Base-by-base conservation (phyloP, 106 monocot genomes). In the Ottelia alismoides region DNA sequence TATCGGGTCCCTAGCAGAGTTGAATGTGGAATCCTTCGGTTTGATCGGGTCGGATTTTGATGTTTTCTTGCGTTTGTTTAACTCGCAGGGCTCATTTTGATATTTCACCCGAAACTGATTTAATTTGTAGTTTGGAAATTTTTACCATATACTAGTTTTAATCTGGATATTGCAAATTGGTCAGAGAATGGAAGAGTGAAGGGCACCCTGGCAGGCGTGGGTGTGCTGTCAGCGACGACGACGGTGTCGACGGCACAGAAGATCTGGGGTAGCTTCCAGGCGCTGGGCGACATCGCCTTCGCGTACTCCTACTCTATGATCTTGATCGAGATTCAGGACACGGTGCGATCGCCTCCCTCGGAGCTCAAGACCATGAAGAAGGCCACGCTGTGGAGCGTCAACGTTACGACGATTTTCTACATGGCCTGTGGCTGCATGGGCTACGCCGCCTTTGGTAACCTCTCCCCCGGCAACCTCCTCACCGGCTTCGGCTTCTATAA, bases 281-380 rank as follows among this genome's bases (percentile, higher is more conserved):
- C 78, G 11, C 43, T 78, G 10, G 78, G 78, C 25, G 60, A 73
- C 73, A 78, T 78, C n/a, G 78, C 78, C 20, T 78, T 78, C 55
- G 72, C 78, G 48, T 73, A 73, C 64, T 73, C 78, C 31, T 78
- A 69, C 73, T 78, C 78, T 21, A 59, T 68, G 54, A 78, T 78
- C 65, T 58, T 78, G 30, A 73, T 78, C 28, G 78, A 78, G 52
- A 78, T 78, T 25, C 46, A 78, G 76, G 82, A 82, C 52, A 82
- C 82, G 16, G 5, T 82, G 1, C 73, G 63, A 58, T 82, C 73
- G 24, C 82, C 82, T 16, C 82, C 82, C n/a, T 68, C 82, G 0
- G 82, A 82, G 69, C 53, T 48, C 52, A 70, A 70, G 59, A 82
- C 82, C 0, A 82, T 77, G 82, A 77, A 62, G 57, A 82, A 77